phyloP scores from a whole-genome alignment of 257 asterid species.

The Solanum virginianum region DNA sequence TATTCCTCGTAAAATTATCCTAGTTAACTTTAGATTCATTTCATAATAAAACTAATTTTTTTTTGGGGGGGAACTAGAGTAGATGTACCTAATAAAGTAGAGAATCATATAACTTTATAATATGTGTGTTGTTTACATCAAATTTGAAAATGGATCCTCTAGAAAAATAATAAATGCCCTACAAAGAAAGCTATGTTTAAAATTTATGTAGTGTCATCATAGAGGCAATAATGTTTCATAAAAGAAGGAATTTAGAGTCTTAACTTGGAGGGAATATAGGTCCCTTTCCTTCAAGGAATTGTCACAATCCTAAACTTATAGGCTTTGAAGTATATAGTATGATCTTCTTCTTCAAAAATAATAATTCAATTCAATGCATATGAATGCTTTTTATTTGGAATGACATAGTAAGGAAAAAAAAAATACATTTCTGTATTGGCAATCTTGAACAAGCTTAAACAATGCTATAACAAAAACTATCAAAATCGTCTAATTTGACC shows the following conservation, averaged over 20 bases:
- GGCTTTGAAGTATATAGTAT: neutral
- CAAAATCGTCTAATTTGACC: too few relatives aligned
- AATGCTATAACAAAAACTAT: too few relatives aligned
- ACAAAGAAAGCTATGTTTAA: neutral
- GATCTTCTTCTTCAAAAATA: neutral
- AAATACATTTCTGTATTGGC: neutral
- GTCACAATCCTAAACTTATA: neutral
- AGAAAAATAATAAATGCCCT: neutral
- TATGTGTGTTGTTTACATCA: neutral
- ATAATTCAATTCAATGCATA: neutral
- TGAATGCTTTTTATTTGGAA: neutral
- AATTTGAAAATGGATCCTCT: neutral
- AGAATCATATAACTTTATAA: neutral
- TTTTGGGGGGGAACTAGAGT: neutral
- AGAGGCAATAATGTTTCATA: neutral
- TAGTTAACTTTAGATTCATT: too few relatives aligned
- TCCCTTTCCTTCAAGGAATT: neutral
- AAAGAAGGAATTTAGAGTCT: neutral
- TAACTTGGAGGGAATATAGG: neutral
- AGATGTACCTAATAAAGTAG: neutral
- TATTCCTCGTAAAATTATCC: too few relatives aligned
- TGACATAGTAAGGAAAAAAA: neutral
- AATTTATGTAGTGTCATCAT: neutral
- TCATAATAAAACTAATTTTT: neutral
- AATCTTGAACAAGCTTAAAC: neutral